phyloP scores from a whole-genome alignment of 2,329 filamentous ascomycete species.

The Aschersonia sp. region DNA sequence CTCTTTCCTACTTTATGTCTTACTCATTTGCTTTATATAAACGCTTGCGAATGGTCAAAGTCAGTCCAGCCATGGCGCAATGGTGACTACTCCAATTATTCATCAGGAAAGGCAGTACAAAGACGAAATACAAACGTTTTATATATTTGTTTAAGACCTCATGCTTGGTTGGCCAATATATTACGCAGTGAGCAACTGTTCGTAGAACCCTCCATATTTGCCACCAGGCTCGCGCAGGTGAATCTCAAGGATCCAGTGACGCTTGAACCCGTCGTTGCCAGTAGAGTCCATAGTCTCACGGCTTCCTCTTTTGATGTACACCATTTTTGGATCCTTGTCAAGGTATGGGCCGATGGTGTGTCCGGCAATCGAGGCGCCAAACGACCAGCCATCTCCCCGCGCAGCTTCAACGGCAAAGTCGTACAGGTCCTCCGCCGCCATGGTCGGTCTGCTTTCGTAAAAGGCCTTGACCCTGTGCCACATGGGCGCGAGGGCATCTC shows the following conservation, averaged over 20 bases:
- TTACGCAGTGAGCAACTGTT: slow-evolving; percentile 15
- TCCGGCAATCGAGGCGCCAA: slow-evolving; percentile 27
- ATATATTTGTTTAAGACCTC: not conserved
- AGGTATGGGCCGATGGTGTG: slow-evolving; percentile 35
- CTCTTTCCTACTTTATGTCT: too few species aligned
- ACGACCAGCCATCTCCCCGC: slow-evolving; percentile 24
- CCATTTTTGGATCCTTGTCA: slow-evolving; percentile 27
- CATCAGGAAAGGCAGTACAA: too few species aligned
- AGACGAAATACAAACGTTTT: too few species aligned
- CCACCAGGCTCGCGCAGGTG: slow-evolving; percentile 26
- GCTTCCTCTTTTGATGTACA: slow-evolving; percentile 31
- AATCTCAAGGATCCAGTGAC: slow-evolving; percentile 36
- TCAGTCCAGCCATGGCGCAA: too few species aligned
- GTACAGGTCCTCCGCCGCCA: slow-evolving; percentile 33
- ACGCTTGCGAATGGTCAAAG: too few species aligned
- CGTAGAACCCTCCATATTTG: slow-evolving; percentile 26
- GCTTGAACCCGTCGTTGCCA: slow-evolving; percentile 23
- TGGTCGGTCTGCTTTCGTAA: slow-evolving; percentile 22
- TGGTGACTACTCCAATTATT: too few species aligned
- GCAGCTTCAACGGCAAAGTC: slow-evolving; percentile 24
- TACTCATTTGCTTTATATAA: too few species aligned
- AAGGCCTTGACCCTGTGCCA: slow-evolving; percentile 28
- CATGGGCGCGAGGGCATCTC: slow-evolving; percentile 29
- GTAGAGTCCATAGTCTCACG: slow-evolving; percentile 20
- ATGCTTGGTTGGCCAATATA: not conserved